Evolutionary conservation across 805 yeast genomes (phyloP).

Genomic region (Peterozyma xylosa): DNA sequence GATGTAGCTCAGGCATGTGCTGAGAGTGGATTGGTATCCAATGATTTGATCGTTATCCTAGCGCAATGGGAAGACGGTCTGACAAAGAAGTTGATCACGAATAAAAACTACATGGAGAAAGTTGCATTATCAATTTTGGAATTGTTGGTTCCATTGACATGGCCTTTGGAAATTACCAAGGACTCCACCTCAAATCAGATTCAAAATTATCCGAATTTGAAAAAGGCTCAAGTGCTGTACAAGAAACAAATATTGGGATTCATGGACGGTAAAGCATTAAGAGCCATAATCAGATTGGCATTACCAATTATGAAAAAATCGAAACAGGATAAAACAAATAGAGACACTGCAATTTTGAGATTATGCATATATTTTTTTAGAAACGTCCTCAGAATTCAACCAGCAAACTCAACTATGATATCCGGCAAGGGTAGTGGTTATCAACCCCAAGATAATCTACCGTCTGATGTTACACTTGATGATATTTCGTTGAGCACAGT

Average conservation of each 20-base stretch:
- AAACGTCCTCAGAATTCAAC: conserved; percentile 73
- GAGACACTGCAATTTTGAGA: conserved; percentile 68
- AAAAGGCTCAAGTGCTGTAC: conserved; percentile 61
- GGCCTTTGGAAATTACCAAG: conserved; percentile 68
- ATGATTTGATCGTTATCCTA: conserved; percentile 70
- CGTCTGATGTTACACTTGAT: conserved; percentile 48
- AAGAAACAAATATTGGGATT: conserved; percentile 59
- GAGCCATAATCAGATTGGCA: conserved; percentile 63
- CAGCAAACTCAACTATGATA: conserved; percentile 47
- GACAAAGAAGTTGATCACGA: conserved; percentile 19
- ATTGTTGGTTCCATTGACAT: conserved; percentile 72
- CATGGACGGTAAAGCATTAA: conserved; percentile 54
- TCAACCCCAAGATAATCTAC: conserved; percentile 32
- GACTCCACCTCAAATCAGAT: conserved; percentile 52
- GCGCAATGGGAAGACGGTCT: conserved; percentile 58
- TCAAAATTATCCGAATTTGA: conserved; percentile 48
- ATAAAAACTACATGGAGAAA: conserved; percentile 39
- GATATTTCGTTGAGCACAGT: conserved; percentile 63
- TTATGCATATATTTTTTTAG: conserved; percentile 69
- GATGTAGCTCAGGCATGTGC: conserved; percentile 87
- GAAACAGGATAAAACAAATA: conserved; percentile 48
- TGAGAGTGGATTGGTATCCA: conserved; percentile 63
- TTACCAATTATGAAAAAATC: conserved; percentile 49
- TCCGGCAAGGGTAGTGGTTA: conserved; percentile 28
- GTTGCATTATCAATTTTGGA: conserved; percentile 71